Conservation (phyloP, 768 basidiomycete species). For the Leucocoprinus leucothites region DNA sequence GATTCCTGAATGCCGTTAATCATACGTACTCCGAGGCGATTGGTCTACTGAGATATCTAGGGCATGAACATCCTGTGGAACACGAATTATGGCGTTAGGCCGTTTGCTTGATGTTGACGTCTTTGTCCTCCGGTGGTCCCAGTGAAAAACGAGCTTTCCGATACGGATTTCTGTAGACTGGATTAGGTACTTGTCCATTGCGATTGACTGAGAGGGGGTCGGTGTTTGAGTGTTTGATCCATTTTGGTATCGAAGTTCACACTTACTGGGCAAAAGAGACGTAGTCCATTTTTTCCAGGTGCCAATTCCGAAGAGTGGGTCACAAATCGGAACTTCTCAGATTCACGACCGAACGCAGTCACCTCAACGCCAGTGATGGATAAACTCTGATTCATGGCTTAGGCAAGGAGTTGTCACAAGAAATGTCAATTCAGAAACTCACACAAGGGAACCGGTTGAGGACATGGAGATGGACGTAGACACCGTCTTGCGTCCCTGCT, state of each 20-base stretch:
- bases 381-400: constrained; percentile 44
- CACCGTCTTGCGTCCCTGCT: constrained; percentile 65
- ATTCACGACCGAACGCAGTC: constrained; percentile 58
- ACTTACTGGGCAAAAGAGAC: constrained; percentile 72
- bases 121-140: constrained; percentile 47
- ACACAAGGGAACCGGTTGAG: constrained; percentile 77
- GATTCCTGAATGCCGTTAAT: neutral
- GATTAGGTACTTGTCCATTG: constrained; percentile 64
- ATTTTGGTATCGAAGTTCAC: neutral
- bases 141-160: constrained; percentile 64
- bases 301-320: constrained; percentile 37
- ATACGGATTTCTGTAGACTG: constrained; percentile 68
- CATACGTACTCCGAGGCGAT: constrained; percentile 31
- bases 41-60: constrained; percentile 63
- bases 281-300: constrained; percentile 57
- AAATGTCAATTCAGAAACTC: constrained; percentile 24
- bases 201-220: constrained; percentile 50
- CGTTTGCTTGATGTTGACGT: constrained; percentile 21
- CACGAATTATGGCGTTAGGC: constrained; percentile 40
- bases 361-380: constrained; percentile 60
- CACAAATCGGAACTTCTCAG: constrained; percentile 58
- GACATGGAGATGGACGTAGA: constrained; percentile 54
- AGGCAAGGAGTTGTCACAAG: neutral
- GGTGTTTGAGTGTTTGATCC: constrained; percentile 5
- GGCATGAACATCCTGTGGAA: constrained; percentile 61